Base-by-base conservation (phyloP, 805 yeast genomes). In the Lipomyces lipofer region DNA sequence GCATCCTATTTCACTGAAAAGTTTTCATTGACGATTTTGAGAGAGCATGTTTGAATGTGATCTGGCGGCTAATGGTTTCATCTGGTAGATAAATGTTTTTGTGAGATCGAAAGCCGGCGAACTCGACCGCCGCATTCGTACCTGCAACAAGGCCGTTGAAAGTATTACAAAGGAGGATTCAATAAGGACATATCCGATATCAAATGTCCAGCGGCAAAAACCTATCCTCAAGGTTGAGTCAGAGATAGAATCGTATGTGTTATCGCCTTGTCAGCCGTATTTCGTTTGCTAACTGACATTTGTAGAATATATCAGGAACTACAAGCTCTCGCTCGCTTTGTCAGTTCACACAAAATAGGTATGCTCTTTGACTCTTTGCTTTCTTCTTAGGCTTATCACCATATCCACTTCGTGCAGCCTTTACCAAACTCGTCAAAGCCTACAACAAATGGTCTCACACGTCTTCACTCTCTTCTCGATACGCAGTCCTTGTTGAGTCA, bases 351-450 rank as follows among this genome's bases (percentile, higher is more conserved):
- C 66, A 83, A 84, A 64, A 82, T 88, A 2, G 95, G 63, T 52
- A 21, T 24, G 36, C 40, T 4, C 6, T 17, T n/a, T 83, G 4
- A 12, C 40, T 47, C n/a, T 9, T 19, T 2, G 9, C 8, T 9
- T 36, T n/a, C 12, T 8, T 33, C n/a, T 13, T 28, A 10, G 4
- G 3, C 22, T 5, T 17, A 17, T 19, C 8, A 22, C 30, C 2
- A 15, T 22, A 21, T 21, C 29, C 2, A 21, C 29, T 8, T 7
- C 22, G 3, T 4, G 8, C 12, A 47, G 63, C 75, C 3, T 74
- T 86, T 46, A 76, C 84, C 58, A 88, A 88, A 70, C 76, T 88
- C 47, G 74, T 88, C 64, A 88, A 88, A 71, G 88, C 88, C 67
- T 85, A 74, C 65, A 71, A 75, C 35, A 76, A 78, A 55, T 77